Evolutionary conservation across 257 asterid species (phyloP).

Genomic region (Rauvolfia tetraphylla): DNA sequence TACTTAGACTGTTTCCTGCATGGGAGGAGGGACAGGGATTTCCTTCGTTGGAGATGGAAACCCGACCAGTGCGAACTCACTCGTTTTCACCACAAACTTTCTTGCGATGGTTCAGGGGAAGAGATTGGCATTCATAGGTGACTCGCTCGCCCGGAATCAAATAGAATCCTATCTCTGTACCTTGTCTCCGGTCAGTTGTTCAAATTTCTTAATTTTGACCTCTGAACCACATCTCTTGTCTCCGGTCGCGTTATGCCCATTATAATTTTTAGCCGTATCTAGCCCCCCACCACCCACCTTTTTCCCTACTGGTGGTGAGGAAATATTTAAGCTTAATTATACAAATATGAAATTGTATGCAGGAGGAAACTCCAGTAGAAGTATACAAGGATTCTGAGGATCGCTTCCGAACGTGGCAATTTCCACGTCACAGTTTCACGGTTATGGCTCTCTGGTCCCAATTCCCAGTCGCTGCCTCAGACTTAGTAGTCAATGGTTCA

Average conservation of each 20-base stretch:
- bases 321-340: too few relatives aligned
- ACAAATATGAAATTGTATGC: too few relatives aligned
- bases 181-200: conserved; percentile 51
- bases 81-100: conserved; percentile 32
- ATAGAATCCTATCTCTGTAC: conserved; percentile 79
- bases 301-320: too few relatives aligned
- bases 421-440: conserved; percentile 40
- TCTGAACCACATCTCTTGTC: not conserved
- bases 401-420: conserved; percentile 32
- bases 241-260: not conserved
- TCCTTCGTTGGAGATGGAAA: conserved; percentile 76
- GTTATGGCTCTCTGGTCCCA: conserved; percentile 39
- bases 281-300: too few relatives aligned
- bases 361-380: conserved; percentile 38
- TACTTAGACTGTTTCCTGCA: conserved; percentile 47
- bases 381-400: conserved; percentile 35
- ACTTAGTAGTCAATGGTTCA: conserved; percentile 35
- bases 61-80: conserved; percentile 58
- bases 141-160: conserved; percentile 67
- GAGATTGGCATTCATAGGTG: conserved; percentile 79
- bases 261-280: too few relatives aligned
- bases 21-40: conserved; percentile 52
- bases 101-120: conserved; percentile 40
- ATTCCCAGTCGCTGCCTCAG: conserved; percentile 35
- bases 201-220: not conserved